A percentile compares a stretch with the other conserved stretches of the same genome.
Conservation (phyloP, 2,329 filamentous ascomycete genomes). For the Aureobasidium lini region DNA sequence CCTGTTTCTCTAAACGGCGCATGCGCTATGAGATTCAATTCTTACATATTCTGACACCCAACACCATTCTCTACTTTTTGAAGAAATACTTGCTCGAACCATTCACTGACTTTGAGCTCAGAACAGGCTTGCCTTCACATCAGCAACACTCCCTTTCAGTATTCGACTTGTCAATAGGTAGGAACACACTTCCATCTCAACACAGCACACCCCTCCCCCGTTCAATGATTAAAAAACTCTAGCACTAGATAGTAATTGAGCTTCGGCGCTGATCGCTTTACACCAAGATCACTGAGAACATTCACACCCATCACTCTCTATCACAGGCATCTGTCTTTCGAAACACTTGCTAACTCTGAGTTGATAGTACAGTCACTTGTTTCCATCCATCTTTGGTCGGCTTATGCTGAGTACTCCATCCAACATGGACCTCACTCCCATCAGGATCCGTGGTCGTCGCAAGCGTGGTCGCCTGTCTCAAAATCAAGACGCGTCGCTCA, state of each 20-base stretch:
- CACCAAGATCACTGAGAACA: conserved; percentile 35
- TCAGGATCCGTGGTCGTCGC: conserved; percentile 26
- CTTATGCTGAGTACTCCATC: neutral
- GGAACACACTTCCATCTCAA: neutral
- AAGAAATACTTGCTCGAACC: neutral
- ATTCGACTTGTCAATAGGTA: neutral
- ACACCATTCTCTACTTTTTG: neutral
- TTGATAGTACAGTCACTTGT: neutral
- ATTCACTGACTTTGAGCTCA: conserved; percentile 9
- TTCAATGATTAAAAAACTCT: conserved; percentile 56
- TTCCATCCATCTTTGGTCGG: neutral
- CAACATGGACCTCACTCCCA: conserved; percentile 23
- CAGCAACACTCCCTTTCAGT: neutral
- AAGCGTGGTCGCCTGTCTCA: conserved; percentile 3
- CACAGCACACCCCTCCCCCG: neutral
- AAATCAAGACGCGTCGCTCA: neutral
- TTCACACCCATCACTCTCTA: neutral
- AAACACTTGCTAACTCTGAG: neutral
- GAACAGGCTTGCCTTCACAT: neutral
- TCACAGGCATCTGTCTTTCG: neutral
- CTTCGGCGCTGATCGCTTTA: conserved; percentile 29
- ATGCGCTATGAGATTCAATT: conserved; percentile 72
- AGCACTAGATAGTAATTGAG: conserved; percentile 50
- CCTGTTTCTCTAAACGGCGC: conserved; percentile 77
- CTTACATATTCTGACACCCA: conserved; percentile 94